Percentiles rank a stretch among this genome's conserved stretches.
Conservation (phyloP, 495 filamentous ascomycete genomes). For the Penicillium lividum region DNA sequence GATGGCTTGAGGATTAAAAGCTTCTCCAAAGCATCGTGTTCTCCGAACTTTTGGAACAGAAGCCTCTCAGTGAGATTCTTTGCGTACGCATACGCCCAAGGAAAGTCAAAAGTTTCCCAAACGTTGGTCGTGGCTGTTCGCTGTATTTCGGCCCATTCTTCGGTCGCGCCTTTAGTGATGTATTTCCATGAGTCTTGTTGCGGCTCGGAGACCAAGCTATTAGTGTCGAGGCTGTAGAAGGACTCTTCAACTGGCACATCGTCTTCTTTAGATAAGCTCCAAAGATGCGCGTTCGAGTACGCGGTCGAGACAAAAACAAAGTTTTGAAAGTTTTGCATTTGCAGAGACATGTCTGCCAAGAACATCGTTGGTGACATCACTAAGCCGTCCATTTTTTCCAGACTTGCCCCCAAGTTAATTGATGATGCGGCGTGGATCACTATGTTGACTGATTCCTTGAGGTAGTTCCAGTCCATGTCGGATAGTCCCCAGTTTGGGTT, state of each 20-base stretch:
- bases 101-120: constrained; percentile 15
- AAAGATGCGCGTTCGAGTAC: constrained; percentile 16
- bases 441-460: neutral
- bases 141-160: constrained; percentile 8
- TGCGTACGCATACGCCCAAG: constrained; percentile 22
- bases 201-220: neutral
- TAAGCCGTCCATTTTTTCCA: neutral
- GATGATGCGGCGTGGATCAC: neutral
- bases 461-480: neutral
- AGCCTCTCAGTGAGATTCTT: constrained; percentile 25
- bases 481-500: neutral
- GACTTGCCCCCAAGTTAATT: neutral
- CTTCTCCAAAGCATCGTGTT: neutral
- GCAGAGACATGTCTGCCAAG: neutral
- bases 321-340: neutral
- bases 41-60: constrained; percentile 1
- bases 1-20: constrained; percentile 22
- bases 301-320: constrained; percentile 23
- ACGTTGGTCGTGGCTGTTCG: constrained; percentile 4
- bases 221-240: constrained; percentile 8
- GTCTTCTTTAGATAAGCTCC: neutral
- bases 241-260: constrained; percentile 12
- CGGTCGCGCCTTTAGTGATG: neutral
- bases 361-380: neutral
- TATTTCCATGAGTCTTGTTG: neutral